Conservation (phyloP, 306 rosid species). For the Comarum palustre region DNA sequence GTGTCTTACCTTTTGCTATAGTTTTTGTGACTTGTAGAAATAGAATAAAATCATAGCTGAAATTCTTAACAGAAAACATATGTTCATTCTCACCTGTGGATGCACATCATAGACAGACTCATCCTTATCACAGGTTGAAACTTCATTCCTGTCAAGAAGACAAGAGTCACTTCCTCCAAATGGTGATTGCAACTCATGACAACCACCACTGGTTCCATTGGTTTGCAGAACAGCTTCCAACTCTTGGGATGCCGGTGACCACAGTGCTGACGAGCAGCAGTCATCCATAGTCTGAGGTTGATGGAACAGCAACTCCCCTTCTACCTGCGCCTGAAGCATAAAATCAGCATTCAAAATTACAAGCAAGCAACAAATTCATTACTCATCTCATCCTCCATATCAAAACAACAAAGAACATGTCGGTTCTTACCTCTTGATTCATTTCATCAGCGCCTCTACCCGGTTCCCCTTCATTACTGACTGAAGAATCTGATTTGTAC, state of each 20-base stretch:
- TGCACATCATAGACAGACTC: neutral
- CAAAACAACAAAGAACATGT: neutral
- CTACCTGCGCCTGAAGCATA: neutral
- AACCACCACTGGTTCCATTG: conserved; percentile 1
- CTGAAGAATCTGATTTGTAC: conserved; percentile 15
- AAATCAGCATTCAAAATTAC: conserved; percentile 13
- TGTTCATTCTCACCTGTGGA: conserved; percentile 4
- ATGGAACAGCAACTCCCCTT: neutral
- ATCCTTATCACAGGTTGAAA: conserved; percentile 17
- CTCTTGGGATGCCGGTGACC: neutral
- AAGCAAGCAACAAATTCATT: neutral
- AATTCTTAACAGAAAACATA: neutral
- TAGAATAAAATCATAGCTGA: neutral
- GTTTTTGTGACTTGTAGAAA: neutral
- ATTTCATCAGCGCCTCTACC: conserved; percentile 7
- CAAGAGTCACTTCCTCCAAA: neutral
- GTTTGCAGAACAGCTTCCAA: conserved; percentile 16
- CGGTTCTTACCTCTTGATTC: neutral
- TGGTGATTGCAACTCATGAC: conserved; percentile 2
- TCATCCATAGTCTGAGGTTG: neutral
- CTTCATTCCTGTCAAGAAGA: neutral
- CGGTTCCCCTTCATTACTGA: conserved; percentile 27
- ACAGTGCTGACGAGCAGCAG: neutral
- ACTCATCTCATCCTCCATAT: neutral
- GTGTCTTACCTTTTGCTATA: neutral